Percentiles rank a stretch among this genome's conserved stretches.
phyloP scores from a whole-genome alignment of 2,329 filamentous ascomycete genomes.

The Apiospora malaysiana region DNA sequence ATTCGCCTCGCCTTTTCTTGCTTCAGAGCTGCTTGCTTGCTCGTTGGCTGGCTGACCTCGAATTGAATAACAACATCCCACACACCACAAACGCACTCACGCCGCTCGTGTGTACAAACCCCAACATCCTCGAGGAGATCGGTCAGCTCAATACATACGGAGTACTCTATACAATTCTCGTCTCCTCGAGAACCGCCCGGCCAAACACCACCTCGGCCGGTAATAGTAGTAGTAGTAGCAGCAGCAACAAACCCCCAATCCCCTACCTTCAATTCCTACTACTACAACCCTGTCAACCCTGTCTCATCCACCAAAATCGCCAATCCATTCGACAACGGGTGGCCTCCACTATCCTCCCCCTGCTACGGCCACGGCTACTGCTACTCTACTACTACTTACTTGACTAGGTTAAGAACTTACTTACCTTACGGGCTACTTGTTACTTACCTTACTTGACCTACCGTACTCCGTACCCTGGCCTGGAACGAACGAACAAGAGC shows the following conservation, averaged over 20 bases:
- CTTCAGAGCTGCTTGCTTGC: not conserved
- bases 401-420: too few species aligned
- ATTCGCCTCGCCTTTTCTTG: not conserved
- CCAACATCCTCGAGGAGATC: too few species aligned
- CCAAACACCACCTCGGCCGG: not conserved
- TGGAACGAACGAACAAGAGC: not conserved
- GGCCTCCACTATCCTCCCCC: not conserved
- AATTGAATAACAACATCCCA: not conserved
- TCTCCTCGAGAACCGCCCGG: too few species aligned
- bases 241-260: not conserved
- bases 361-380: too few species aligned
- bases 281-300: conserved; percentile 1
- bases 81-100: not conserved
- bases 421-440: too few species aligned
- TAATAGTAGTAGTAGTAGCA: not conserved
- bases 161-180: not conserved
- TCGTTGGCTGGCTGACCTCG: not conserved
- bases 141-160: not conserved
- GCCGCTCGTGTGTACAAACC: too few species aligned
- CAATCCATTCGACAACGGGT: not conserved
- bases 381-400: too few species aligned
- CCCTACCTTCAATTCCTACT: too few species aligned
- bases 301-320: not conserved
- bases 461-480: not conserved
- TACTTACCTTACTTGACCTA: not conserved